These are phyloP conservation scores for Verticillium dahliae DNA, from an alignment of 2,329 filamentous ascomycete genomes.

Conservation along the genomic window DNA sequence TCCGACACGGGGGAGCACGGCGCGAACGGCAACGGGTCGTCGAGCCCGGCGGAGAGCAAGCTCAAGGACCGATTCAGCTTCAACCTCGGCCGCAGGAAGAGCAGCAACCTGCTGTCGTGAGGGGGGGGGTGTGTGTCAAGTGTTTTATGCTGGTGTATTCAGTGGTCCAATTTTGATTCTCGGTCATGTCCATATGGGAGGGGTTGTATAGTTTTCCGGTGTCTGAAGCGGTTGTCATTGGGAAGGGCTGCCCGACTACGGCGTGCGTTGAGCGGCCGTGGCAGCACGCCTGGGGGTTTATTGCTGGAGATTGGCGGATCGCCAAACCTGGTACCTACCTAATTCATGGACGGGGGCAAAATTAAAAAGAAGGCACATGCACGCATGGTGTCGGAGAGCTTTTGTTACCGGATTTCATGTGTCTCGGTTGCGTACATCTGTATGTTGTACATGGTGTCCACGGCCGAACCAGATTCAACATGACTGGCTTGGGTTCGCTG, in stretches of 20 bases:
- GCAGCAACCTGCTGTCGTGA: constrained; percentile 31
- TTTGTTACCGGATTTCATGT: not conserved
- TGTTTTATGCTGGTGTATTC: not conserved
- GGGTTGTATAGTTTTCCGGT: not conserved
- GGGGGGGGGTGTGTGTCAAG: not conserved
- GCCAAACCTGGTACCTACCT: not conserved
- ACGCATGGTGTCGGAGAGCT: not conserved
- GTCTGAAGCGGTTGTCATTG: not conserved
- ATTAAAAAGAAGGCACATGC: not conserved
- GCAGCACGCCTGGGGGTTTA: not conserved
- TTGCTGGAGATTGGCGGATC: not conserved
- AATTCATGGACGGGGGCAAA: not conserved
- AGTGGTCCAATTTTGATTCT: not conserved
- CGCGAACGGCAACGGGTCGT: constrained; percentile 16
- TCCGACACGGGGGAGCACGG: constrained; percentile 23
- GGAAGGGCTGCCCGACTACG: not conserved
- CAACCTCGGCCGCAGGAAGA: constrained; percentile 66
- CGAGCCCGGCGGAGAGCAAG: constrained; percentile 28
- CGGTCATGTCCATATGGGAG: not conserved
- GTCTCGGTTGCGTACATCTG: not conserved
- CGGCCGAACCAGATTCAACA: not conserved
- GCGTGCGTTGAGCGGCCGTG: not conserved
- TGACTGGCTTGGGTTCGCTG: not conserved
- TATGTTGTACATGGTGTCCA: not conserved
- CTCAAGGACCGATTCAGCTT: constrained; percentile 61